Percentiles rank a stretch among this genome's conserved stretches.
Evolutionary conservation across 1,284 basidiomycete genomes (phyloP).

Genomic region (Malassezia pachydermatis): DNA sequence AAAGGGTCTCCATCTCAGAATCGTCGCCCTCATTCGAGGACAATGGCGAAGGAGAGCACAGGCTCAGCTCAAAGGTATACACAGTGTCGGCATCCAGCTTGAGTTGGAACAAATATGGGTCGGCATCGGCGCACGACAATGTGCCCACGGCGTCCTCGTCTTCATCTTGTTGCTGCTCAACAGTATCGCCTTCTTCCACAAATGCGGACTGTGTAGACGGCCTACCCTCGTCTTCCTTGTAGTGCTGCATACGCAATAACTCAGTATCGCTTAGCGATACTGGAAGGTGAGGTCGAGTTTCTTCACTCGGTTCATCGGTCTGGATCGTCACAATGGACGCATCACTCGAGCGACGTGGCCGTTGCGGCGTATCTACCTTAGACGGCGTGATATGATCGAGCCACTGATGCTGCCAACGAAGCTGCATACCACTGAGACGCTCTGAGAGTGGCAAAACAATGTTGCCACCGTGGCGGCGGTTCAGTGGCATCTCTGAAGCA

Average conservation of each 20-base stretch:
- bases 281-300: constrained; percentile 2
- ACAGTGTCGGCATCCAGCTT: constrained; percentile 45
- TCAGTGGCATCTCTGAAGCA: constrained; percentile 40
- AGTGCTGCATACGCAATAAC: not conserved
- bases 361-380: not conserved
- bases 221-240: not conserved
- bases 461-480: constrained; percentile 37
- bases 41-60: constrained; percentile 22
- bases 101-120: constrained; percentile 52
- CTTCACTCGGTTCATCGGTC: not conserved
- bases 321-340: not conserved
- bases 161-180: not conserved
- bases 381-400: not conserved
- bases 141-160: constrained; percentile 21
- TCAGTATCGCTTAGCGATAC: constrained; percentile 17
- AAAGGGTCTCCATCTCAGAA: constrained; percentile 36
- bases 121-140: constrained; percentile 50
- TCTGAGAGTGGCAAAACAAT: constrained; percentile 20
- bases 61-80: constrained; percentile 52
- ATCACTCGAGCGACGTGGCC: constrained; percentile 13
- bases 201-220: not conserved
- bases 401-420: constrained; percentile 13
- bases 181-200: not conserved
- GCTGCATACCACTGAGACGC: constrained; percentile 16
- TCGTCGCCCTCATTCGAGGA: constrained; percentile 26